phyloP scores from a whole-genome alignment of 371 early-diverging fungal species.

The Mucor ambiguus region DNA sequence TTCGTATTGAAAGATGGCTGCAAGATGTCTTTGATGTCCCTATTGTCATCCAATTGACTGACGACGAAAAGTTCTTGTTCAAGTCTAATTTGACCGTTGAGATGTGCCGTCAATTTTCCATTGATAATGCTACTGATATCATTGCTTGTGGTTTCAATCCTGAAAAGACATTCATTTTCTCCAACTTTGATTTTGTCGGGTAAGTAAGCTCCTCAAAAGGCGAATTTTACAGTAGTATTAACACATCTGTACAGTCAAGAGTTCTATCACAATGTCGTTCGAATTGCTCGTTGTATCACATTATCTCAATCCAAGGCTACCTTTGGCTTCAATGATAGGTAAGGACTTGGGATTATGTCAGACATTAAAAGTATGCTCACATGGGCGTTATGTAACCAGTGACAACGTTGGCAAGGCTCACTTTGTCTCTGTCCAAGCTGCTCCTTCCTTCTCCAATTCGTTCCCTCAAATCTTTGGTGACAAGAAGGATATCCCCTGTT shows the following conservation, averaged over 20 bases:
- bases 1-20: conserved; percentile 69
- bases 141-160: conserved; percentile 99
- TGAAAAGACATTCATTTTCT: conserved; percentile 99
- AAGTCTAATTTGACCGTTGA: conserved; percentile 91
- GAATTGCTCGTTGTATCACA: conserved; percentile 88
- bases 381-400: conserved; percentile 30
- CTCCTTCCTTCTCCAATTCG: conserved; percentile 93
- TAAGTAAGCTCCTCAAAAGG: conserved; percentile 35
- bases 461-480: conserved; percentile 96
- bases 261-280: conserved; percentile 93
- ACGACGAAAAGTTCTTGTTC: conserved; percentile 99
- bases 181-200: conserved; percentile 93
- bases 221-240: neutral
- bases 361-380: neutral
- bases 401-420: conserved; percentile 92
- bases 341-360: conserved; percentile 2
- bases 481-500: conserved; percentile 90
- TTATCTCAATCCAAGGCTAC: conserved; percentile 82
- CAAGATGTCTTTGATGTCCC: conserved; percentile 98
- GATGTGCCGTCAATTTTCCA: conserved; percentile 79
- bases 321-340: conserved; percentile 91
- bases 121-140: conserved; percentile 96
- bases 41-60: conserved; percentile 99
- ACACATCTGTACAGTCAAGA: conserved; percentile 55
- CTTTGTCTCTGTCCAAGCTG: conserved; percentile 93